These are phyloP conservation scores for Trametes sanguinea DNA, from an alignment of 768 basidiomycete species.

Conservation along the genomic window DNA sequence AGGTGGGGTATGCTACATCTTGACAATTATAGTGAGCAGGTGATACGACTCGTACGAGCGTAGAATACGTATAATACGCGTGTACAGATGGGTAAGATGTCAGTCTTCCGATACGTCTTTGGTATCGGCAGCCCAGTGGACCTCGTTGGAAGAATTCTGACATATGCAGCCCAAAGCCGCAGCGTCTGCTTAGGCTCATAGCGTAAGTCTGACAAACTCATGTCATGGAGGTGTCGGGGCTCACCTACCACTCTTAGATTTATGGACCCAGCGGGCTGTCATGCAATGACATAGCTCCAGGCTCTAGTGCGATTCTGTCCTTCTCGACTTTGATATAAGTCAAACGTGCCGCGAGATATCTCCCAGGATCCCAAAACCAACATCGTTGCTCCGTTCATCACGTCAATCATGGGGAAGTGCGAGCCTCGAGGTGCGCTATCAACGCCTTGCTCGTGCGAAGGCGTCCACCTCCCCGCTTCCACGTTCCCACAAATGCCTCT, in stretches of 20 bases:
- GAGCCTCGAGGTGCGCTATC: conserved; percentile 8
- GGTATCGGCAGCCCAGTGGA: no score
- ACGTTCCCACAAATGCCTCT: neutral
- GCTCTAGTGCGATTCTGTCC: conserved; percentile 13
- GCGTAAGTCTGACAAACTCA: neutral
- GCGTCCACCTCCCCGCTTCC: conserved; percentile 1
- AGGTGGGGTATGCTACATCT: no score
- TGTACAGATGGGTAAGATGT: no score
- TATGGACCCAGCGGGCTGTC: neutral
- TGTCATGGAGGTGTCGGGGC: neutral
- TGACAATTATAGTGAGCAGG: no score
- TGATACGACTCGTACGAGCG: no score
- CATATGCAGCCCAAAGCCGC: no score
- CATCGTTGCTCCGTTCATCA: conserved; percentile 20
- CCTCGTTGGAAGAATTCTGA: no score
- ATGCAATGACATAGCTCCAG: conserved; percentile 3
- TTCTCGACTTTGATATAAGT: conserved; percentile 9
- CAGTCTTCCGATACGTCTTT: no score
- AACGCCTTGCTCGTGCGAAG: neutral
- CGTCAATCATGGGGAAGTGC: conserved; percentile 15
- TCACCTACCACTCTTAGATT: neutral
- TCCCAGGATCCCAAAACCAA: conserved; percentile 11
- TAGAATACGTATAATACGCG: no score
- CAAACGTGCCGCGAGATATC: neutral
- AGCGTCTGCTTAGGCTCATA: neutral